These are phyloP conservation scores for Aspergillus neoniger DNA, from an alignment of 2,329 filamentous ascomycete species.

Conservation along the genomic window DNA sequence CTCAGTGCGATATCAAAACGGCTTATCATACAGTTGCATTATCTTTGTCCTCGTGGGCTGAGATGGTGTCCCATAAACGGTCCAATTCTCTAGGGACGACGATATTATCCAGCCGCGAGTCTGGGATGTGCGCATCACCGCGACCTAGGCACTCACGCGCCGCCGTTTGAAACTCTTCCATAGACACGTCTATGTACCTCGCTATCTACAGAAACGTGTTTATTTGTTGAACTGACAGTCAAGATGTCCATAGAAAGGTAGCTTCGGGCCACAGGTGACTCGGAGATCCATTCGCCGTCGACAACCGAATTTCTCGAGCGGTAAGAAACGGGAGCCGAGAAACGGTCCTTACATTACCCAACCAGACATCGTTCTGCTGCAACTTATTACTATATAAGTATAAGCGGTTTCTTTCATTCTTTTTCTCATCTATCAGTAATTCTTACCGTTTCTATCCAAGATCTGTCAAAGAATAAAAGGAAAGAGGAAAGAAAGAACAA, in stretches of 20 bases:
- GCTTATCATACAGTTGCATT: constrained; percentile 25
- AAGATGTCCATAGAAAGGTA: too few species aligned
- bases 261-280: neutral
- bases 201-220: too few species aligned
- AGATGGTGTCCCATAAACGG: constrained; percentile 36
- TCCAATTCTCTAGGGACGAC: constrained; percentile 20
- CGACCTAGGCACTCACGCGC: constrained; percentile 28
- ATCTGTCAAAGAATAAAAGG: too few species aligned
- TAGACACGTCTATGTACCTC: neutral
- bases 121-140: constrained; percentile 8
- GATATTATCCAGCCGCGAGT: constrained; percentile 11
- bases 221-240: too few species aligned
- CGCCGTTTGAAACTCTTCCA: constrained; percentile 33
- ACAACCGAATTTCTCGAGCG: constrained; percentile 1
- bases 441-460: too few species aligned
- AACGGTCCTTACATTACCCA: neutral
- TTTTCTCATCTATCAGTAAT: too few species aligned
- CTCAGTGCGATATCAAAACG: neutral
- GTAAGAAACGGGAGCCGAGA: constrained; percentile 3
- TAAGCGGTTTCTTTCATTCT: too few species aligned
- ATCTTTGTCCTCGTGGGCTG: constrained; percentile 21
- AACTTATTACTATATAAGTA: too few species aligned
- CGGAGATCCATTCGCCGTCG: neutral
- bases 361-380: neutral
- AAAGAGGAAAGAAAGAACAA: too few species aligned